Evolutionary conservation across 2,329 filamentous ascomycete genomes (phyloP).

Genomic region (Ceratocystis alfenasii): DNA sequence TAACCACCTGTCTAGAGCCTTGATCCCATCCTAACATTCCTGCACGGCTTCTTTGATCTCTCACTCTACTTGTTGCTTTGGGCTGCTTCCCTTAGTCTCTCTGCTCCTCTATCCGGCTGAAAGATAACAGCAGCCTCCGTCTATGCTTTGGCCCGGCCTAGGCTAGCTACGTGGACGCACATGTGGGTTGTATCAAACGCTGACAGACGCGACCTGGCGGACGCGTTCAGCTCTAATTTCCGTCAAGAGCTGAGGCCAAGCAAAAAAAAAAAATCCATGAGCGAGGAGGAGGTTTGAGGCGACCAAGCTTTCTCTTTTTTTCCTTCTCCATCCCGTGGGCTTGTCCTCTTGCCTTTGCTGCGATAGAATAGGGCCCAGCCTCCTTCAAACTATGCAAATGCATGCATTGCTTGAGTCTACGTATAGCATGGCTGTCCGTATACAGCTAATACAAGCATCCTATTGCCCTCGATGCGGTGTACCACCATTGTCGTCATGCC

Average conservation of each 20-base stretch:
- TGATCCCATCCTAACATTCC: background rate
- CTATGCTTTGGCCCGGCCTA: no score
- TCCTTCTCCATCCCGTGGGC: background rate
- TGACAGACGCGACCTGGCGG: background rate
- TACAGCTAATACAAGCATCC: background rate
- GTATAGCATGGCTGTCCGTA: background rate
- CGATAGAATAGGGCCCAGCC: background rate
- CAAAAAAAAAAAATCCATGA: no score
- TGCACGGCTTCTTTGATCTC: background rate
- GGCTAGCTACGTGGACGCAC: no score
- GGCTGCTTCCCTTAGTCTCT: background rate
- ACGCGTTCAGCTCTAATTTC: conserved; percentile 10
- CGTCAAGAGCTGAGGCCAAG: conserved; percentile 7
- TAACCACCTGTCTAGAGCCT: background rate
- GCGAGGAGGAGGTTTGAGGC: background rate
- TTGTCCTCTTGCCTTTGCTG: background rate
- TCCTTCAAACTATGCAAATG: background rate
- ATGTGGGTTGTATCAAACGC: background rate
- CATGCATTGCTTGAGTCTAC: background rate
- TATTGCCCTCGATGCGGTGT: background rate
- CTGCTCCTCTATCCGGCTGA: background rate
- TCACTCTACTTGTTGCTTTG: background rate
- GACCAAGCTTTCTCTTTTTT: background rate
- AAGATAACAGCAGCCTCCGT: background rate
- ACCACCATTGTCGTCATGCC: background rate